Conservation (phyloP, 371 early-diverging fungal genomes). For the Circinella minor region DNA sequence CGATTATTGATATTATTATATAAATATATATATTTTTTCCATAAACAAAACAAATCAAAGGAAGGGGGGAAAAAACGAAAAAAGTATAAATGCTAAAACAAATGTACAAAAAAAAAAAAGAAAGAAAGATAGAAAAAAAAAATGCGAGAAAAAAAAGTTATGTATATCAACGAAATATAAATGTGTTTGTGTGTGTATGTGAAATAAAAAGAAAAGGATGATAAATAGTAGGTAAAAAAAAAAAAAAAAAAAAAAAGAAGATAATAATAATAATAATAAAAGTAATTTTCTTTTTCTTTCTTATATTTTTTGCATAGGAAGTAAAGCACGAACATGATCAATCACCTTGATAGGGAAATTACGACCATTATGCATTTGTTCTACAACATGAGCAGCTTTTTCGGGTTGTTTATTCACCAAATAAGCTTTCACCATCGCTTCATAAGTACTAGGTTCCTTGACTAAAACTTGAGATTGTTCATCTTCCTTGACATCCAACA, state of each 20-base stretch:
- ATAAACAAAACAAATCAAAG: neutral
- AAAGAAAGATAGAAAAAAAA: neutral
- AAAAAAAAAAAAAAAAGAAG: neutral
- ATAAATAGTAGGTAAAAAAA: too few relatives aligned
- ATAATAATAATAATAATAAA: too few relatives aligned
- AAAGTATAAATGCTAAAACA: neutral
- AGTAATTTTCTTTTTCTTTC: too few relatives aligned
- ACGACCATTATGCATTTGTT: slow-evolving; percentile 31
- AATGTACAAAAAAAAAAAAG: slow-evolving; percentile 5
- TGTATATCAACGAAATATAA: too few relatives aligned
- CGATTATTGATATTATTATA: neutral
- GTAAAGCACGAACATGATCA: slow-evolving; percentile 5
- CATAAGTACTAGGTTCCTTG: slow-evolving; percentile 66
- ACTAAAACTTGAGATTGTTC: slow-evolving; percentile 21
- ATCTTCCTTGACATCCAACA: slow-evolving; percentile 37
- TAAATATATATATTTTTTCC: neutral
- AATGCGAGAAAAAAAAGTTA: neutral
- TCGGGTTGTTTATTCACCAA: slow-evolving; percentile 45
- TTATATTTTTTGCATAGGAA: neutral
- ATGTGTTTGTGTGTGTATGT: too few relatives aligned
- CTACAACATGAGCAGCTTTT: slow-evolving; percentile 41
- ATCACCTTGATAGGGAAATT: slow-evolving; percentile 18
- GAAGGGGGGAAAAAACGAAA: neutral
- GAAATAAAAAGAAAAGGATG: too few relatives aligned
- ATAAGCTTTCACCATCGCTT: slow-evolving; percentile 64